Evolutionary conservation across 352 stramenopile species (phyloP).

Genomic region (Globisporangium acanthophoron): DNA sequence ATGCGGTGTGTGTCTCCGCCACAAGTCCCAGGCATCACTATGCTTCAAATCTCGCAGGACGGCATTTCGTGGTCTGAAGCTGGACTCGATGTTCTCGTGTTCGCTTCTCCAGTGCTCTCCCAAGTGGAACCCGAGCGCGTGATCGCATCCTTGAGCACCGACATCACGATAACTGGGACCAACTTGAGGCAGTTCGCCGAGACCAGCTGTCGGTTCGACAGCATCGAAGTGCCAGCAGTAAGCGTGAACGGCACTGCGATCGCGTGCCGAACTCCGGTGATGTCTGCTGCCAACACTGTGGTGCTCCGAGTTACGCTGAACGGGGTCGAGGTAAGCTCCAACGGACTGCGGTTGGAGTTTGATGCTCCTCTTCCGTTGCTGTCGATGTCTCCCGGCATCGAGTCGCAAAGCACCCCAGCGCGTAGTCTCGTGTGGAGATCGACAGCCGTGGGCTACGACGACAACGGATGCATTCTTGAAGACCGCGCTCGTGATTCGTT

Average conservation of each 20-base stretch:
- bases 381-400: constrained; percentile 8
- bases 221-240: constrained; percentile 15
- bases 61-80: constrained; percentile 28
- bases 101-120: constrained; percentile 27
- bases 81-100: constrained; percentile 22
- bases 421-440: not conserved
- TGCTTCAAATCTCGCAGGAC: constrained; percentile 30
- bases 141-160: constrained; percentile 3
- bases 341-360: constrained; percentile 21
- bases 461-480: not conserved
- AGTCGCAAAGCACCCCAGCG: not conserved
- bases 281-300: constrained; percentile 1
- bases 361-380: constrained; percentile 9
- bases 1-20: constrained; percentile 27
- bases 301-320: constrained; percentile 33
- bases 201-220: constrained; percentile 32
- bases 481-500: no score
- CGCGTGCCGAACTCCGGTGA: constrained; percentile 23
- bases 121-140: constrained; percentile 16
- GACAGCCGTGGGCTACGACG: not conserved
- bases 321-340: constrained; percentile 26
- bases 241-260: constrained; percentile 25
- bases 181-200: constrained; percentile 26
- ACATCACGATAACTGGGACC: constrained; percentile 31
- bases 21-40: constrained; percentile 16